Percentiles rank a stretch among this genome's conserved stretches.
phyloP scores from a whole-genome alignment of 2,329 filamentous ascomycete genomes.

The Xylariaceae sp. region DNA sequence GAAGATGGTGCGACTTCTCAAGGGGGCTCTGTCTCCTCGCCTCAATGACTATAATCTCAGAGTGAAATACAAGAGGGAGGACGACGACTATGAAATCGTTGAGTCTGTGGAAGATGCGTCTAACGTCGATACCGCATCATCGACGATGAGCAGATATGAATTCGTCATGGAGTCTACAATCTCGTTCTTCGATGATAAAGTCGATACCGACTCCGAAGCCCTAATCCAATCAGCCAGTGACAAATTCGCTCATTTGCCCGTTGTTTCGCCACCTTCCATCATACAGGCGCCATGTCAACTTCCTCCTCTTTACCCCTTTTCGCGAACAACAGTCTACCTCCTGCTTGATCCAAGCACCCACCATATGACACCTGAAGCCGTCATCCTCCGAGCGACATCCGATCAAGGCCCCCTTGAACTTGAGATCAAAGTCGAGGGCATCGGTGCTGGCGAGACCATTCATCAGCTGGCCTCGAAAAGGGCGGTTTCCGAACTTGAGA shows the following conservation, averaged over 20 bases:
- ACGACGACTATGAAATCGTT: conserved; percentile 19
- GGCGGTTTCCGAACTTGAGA: conserved; percentile 22
- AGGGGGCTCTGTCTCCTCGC: conserved; percentile 21
- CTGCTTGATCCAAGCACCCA: conserved; percentile 19
- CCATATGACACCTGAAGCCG: conserved; percentile 14
- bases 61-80: conserved; percentile 13
- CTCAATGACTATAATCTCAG: conserved; percentile 18
- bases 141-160: neutral
- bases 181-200: conserved; percentile 12
- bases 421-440: conserved; percentile 22
- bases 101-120: conserved; percentile 2
- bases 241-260: conserved; percentile 11
- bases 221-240: neutral
- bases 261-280: conserved; percentile 8
- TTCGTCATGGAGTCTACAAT: neutral
- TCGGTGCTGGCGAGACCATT: conserved; percentile 22
- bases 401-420: conserved; percentile 20
- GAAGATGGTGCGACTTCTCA: conserved; percentile 25
- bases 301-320: conserved; percentile 20
- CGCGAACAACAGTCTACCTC: conserved; percentile 21
- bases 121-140: neutral
- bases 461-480: conserved; percentile 25
- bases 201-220: neutral
- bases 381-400: conserved; percentile 22
- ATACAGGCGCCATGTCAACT: conserved; percentile 17